These are phyloP conservation scores for Penicillium coffeae DNA, from an alignment of 495 filamentous ascomycete species.

Conservation along the genomic window DNA sequence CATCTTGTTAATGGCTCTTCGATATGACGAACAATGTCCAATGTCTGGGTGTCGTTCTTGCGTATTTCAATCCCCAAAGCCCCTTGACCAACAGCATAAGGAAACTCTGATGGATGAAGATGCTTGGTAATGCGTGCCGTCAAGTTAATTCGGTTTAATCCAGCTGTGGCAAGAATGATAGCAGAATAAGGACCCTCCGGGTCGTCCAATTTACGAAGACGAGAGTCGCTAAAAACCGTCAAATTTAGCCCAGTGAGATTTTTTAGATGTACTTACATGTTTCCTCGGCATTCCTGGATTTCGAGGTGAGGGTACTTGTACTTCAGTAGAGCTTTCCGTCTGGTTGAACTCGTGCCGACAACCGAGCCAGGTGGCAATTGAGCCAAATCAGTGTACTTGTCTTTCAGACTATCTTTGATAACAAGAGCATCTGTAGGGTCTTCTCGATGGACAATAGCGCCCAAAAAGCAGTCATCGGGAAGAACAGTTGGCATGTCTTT, in stretches of 20 bases:
- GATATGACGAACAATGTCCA: constrained; percentile 4
- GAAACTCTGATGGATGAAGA: constrained; percentile 4
- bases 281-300: constrained; percentile 7
- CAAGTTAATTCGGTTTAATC: constrained; percentile 8
- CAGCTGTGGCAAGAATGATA: constrained; percentile 9
- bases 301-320: constrained; percentile 8
- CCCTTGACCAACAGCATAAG: constrained; percentile 9
- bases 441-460: constrained; percentile 9
- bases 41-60: neutral
- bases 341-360: constrained; percentile 8
- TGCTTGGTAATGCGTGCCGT: constrained; percentile 6
- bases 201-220: constrained; percentile 7
- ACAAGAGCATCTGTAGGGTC: constrained; percentile 9
- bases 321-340: constrained; percentile 7
- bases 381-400: neutral
- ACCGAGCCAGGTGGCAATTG: constrained; percentile 8
- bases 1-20: constrained; percentile 7
- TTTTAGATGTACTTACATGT: constrained; percentile 2
- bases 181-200: constrained; percentile 5
- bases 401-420: constrained; percentile 1
- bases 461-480: constrained; percentile 3
- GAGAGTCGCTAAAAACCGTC: neutral
- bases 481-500: constrained; percentile 10
- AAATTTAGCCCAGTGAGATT: neutral
- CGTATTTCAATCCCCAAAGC: constrained; percentile 8